These are phyloP conservation scores for Backusella westeae DNA, from an alignment of 192 early-diverging fungal genomes.

Conservation along the genomic window DNA sequence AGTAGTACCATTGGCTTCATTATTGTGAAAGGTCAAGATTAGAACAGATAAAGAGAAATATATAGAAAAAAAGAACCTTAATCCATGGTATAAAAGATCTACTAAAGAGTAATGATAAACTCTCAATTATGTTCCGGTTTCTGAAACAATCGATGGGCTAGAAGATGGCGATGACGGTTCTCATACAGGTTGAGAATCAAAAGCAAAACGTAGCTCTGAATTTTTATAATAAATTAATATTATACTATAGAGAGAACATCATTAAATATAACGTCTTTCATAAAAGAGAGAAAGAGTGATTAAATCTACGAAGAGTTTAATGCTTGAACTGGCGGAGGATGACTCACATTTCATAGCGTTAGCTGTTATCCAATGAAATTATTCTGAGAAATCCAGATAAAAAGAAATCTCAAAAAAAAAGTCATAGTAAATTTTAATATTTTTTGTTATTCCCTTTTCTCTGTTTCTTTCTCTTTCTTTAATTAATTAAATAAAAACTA, in stretches of 20 bases:
- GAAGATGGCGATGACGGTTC: neutral
- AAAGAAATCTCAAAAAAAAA: neutral
- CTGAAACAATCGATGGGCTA: neutral
- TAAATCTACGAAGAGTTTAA: neutral
- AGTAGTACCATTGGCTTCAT: neutral
- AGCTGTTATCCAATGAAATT: neutral
- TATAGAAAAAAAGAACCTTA: too few relatives aligned
- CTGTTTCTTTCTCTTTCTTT: slow-evolving; percentile 10
- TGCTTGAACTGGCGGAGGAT: neutral
- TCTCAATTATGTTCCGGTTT: neutral
- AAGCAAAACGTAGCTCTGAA: neutral
- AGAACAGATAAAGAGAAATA: neutral
- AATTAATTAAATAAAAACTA: neutral
- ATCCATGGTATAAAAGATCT: too few relatives aligned
- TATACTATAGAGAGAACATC: neutral
- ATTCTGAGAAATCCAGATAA: neutral
- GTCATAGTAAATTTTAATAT: neutral
- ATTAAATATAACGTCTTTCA: neutral
- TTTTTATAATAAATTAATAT: neutral
- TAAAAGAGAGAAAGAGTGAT: neutral
- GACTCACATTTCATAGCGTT: slow-evolving; percentile 3
- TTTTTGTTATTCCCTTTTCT: neutral
- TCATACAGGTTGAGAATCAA: neutral
- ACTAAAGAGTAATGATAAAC: neutral
- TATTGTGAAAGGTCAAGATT: neutral